Evolutionary conservation across 2,329 filamentous ascomycete genomes (phyloP), one percentile per base, ranked within the genome.

Genomic region (Sclerotinia minor): DNA sequence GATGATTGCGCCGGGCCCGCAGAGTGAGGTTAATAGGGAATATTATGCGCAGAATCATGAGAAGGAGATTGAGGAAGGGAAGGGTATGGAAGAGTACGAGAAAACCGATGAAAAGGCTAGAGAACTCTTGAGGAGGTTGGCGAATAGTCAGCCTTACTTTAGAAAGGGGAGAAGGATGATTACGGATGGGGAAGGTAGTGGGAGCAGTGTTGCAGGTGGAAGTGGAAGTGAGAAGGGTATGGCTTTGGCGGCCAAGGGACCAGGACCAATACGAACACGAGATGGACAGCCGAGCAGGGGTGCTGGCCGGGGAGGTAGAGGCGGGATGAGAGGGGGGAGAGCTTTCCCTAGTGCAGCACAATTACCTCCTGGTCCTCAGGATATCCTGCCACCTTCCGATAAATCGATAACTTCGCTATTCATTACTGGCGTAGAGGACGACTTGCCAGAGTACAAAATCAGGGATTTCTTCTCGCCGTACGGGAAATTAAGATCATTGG

Each of bases 21-120:
- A 92, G 71, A 96, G 92, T 78, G 90, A 92, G 67, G 92, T 99
- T 79, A 99, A 99, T 81, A 84, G 95, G 73, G 94, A 99, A 80
- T 99, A 95, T 80, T 99, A 96, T 79, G 95, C 95, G 19, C 95
- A 99, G 78, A 95, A 98, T 77, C 94, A 98, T 79, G 94, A 98
- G 81, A 91, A 89, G 76, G 92, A 96, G 70, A 93, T 99, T 61
- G 94, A 98, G 76, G 94, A 98, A 73, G 95, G 95, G 2, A 85
- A 91, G 71, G 92, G 90, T 2, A 84, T 92, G 11, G 95, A 98
- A 77, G 93, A 92, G 72, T 98, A 97, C 77, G 93, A 96, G 71
- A 96, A 97, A 83, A 95, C 94, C 1, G 95, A 99, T 75, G 94
- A 98, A 77, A 98, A 98, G 80, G 95, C 94, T 3, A 86, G 94